Evolutionary conservation across 148 eudicot genomes (phyloP).

Genomic region (Selenicereus undatus): DNA sequence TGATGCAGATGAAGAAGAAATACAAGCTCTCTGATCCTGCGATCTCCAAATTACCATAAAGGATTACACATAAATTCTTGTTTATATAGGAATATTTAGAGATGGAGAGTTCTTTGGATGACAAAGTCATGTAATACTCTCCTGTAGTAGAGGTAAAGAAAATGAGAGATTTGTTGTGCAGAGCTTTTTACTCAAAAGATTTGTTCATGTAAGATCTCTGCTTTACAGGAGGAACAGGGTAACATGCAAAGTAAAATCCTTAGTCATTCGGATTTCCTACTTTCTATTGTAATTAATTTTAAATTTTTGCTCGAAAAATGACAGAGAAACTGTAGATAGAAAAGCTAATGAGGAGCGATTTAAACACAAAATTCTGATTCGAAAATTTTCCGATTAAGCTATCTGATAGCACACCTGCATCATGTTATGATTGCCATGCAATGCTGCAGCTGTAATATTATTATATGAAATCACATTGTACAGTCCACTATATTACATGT

Average conservation of each 20-base stretch:
- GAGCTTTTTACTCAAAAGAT: neutral
- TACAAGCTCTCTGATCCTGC: neutral
- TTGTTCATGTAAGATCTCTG: slow-evolving; percentile 1
- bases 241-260: neutral
- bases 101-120: neutral
- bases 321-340: too few species aligned
- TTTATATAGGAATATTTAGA: neutral
- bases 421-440: neutral
- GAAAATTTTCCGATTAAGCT: too few species aligned
- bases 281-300: too few species aligned
- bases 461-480: too few species aligned
- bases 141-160: neutral
- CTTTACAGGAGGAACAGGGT: neutral
- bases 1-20: neutral
- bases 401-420: neutral
- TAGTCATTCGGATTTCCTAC: neutral
- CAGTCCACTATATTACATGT: too few species aligned
- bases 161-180: neutral
- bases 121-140: neutral
- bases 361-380: too few species aligned
- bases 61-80: slow-evolving; percentile 1
- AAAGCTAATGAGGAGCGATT: too few species aligned
- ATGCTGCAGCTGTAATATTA: neutral
- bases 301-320: too few species aligned
- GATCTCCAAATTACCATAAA: neutral